Evolutionary conservation across 306 rosid species (phyloP).

Genomic region (Pyrus communis): DNA sequence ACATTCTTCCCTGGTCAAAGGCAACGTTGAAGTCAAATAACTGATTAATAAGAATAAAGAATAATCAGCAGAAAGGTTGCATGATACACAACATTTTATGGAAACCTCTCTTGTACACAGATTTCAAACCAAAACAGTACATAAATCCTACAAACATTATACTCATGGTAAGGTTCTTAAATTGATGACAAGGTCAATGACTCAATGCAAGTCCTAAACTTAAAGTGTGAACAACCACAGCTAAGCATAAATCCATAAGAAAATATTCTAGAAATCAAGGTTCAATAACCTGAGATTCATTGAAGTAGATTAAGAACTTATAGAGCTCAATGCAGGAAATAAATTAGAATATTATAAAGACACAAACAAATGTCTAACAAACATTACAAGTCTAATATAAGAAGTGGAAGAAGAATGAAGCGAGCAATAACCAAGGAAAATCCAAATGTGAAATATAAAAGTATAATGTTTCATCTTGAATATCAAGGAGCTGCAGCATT

Average conservation of each 20-base stretch:
- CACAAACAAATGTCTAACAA: neutral
- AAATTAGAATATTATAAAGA: neutral
- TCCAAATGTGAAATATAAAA: neutral
- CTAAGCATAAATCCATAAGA: neutral
- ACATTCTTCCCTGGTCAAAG: constrained; percentile 82
- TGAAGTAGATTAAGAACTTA: neutral
- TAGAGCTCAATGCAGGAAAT: neutral
- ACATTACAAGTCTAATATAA: neutral
- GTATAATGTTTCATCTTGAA: neutral
- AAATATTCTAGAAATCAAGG: neutral
- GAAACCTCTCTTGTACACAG: neutral
- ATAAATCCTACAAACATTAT: neutral
- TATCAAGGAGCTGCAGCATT: neutral
- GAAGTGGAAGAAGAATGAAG: neutral
- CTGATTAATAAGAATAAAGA: constrained; percentile 8
- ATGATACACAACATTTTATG: neutral
- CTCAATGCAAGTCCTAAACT: neutral
- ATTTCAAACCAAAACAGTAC: neutral
- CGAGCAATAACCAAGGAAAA: neutral
- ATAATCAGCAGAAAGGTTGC: neutral
- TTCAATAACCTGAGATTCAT: neutral
- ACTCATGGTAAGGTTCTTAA: neutral
- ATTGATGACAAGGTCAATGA: neutral
- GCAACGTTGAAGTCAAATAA: constrained; percentile 8
- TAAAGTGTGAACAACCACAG: neutral